Evolutionary conservation across 2,329 filamentous ascomycete genomes (phyloP).

Genomic region (Zarea fungicola): DNA sequence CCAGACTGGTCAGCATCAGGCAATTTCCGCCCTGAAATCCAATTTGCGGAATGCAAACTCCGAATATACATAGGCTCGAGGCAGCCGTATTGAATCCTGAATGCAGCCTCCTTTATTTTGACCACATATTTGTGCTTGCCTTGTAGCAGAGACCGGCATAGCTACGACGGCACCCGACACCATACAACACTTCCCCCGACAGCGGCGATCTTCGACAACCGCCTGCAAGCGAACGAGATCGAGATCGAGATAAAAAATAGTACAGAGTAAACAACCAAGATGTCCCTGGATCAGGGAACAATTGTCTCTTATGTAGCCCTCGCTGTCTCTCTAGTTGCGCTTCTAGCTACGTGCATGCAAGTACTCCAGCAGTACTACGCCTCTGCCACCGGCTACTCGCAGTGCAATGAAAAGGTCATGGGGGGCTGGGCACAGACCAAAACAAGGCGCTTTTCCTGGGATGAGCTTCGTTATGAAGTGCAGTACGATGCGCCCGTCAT

Average conservation of each 20-base stretch:
- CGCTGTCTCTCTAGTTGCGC: conserved; percentile 41
- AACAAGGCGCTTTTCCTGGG: conserved; percentile 33
- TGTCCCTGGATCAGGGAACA: conserved; percentile 24
- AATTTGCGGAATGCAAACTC: neutral
- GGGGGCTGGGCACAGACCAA: conserved; percentile 40
- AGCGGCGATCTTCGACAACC: no score
- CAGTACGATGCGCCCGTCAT: conserved; percentile 46
- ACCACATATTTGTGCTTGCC: neutral
- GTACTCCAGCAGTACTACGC: conserved; percentile 46
- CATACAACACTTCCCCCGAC: no score
- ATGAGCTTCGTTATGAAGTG: conserved; percentile 46
- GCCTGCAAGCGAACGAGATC: no score
- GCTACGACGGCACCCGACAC: neutral
- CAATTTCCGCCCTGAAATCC: conserved; percentile 1
- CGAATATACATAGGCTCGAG: neutral
- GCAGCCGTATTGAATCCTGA: neutral
- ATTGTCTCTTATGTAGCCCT: conserved; percentile 40
- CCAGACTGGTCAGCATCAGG: neutral
- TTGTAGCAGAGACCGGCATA: neutral
- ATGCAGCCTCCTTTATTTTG: neutral
- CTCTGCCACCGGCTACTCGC: conserved; percentile 44
- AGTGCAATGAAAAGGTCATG: conserved; percentile 44
- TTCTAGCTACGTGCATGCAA: conserved; percentile 41
- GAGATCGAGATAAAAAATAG: neutral
- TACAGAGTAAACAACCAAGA: neutral